Conservation (phyloP, 805 yeast species). For the Ogataea philodendri region DNA sequence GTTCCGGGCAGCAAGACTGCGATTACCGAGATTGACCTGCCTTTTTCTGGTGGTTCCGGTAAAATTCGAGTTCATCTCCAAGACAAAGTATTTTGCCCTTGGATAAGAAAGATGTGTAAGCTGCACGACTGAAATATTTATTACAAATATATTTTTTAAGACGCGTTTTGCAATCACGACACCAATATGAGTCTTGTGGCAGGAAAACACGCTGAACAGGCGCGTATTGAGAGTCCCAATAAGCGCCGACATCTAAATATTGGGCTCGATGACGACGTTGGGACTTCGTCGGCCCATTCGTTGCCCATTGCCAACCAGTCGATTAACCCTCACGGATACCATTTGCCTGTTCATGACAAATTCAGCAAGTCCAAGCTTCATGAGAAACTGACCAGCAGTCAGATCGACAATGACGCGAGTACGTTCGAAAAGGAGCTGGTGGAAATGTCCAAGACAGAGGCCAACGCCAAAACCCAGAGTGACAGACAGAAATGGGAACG, state of each 20-base stretch:
- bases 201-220: constrained; percentile 12
- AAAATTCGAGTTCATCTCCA: constrained; percentile 29
- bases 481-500: constrained; percentile 44
- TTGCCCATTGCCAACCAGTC: constrained; percentile 33
- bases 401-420: constrained; percentile 39
- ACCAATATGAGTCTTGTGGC: constrained; percentile 5
- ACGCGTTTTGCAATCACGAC: constrained; percentile 8
- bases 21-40: constrained; percentile 50
- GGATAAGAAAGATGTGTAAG: constrained; percentile 8
- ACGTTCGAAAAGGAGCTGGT: constrained; percentile 53
- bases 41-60: constrained; percentile 34
- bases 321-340: constrained; percentile 29
- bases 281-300: constrained; percentile 30
- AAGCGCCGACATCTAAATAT: constrained; percentile 27
- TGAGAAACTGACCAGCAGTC: constrained; percentile 28
- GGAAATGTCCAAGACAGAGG: constrained; percentile 38
- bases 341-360: constrained; percentile 29
- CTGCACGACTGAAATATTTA: constrained; percentile 8
- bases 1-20: constrained; percentile 30
- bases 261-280: constrained; percentile 23
- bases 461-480: constrained; percentile 15
- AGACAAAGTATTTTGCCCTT: constrained; percentile 5
- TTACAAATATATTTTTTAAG: constrained; percentile 1
- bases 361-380: constrained; percentile 28
- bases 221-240: constrained; percentile 10